Base-by-base conservation (phyloP, 108 stramenopile genomes). In the Skeletonema marinoi region DNA sequence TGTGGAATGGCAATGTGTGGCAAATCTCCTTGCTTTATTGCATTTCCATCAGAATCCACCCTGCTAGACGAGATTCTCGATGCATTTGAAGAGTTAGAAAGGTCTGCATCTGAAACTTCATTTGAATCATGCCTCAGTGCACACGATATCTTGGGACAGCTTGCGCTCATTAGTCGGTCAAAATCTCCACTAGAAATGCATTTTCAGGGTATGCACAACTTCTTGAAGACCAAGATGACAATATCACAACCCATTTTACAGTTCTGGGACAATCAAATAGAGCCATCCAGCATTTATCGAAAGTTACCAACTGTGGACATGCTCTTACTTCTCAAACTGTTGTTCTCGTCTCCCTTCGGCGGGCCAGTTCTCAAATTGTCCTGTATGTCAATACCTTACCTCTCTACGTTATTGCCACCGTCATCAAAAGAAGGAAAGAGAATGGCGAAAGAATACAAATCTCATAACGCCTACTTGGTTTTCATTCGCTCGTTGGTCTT, bases 391-490 rank as follows among this genome's bases (percentile, higher is more conserved):
- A 38, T 87, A n/a, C 56, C 65, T 13, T 81, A 85, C 50, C 65
- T 87, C 54, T 60, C 78, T 4, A 39, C 67, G 1, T 11, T 67
- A 14, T 51, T 77, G 30, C 77, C 74, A 25, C 63, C 66, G n/a
- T 38, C 70, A 12, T 82, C 87, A 16, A 14, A 9, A 12, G 65
- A 80, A 12, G 78, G 82, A 17, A 65, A 56, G 56, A 16, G 60
- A 54, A 62, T 88, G 58, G 74, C 84, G 1, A 71, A 29, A 38
- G 11, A 64, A 12, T 85, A 82, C 58, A 89, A 89, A 61, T 81
- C 78, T 31, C 88, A 89, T 44, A 74, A 71, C 61, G 88, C 88
- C 16, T 89, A 87, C 44, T 80, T 71, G 60, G 64, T 87, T 16
- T 86, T 89, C 29, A 81, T 87, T 32, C 75, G 72, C 3, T 66